These are phyloP conservation scores for Simplicillium sp. DNA, from an alignment of 2,329 filamentous ascomycete species.

Conservation along the genomic window DNA sequence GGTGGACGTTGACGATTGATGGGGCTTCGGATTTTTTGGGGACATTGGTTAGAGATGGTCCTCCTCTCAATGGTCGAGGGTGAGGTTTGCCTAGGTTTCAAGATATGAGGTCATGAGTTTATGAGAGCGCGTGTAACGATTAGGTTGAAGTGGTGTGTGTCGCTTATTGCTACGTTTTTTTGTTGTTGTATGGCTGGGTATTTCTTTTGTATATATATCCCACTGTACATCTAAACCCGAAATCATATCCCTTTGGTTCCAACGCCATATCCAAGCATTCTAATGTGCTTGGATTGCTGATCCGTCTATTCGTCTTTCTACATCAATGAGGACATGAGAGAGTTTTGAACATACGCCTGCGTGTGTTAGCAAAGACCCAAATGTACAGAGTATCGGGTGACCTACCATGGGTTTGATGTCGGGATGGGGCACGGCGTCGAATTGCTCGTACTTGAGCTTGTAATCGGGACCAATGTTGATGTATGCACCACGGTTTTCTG, in stretches of 20 bases:
- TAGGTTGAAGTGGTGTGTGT: no score
- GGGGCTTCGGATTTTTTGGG: constrained; percentile 58
- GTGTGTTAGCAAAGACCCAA: constrained; percentile 13
- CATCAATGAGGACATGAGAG: constrained; percentile 70
- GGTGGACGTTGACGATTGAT: constrained; percentile 42
- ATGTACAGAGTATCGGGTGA: constrained; percentile 1
- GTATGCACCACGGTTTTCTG: constrained; percentile 95
- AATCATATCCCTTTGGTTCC: not conserved
- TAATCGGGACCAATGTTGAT: constrained; percentile 93
- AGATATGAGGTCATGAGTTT: no score
- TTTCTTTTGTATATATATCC: not conserved
- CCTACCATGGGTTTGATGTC: constrained; percentile 85
- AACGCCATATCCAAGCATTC: not conserved
- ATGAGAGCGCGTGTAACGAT: no score
- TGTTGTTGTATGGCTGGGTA: constrained; percentile 14
- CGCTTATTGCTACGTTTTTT: no score
- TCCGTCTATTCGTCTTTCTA: constrained; percentile 22
- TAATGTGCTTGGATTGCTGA: not conserved
- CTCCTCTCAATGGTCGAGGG: no score
- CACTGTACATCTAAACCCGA: not conserved
- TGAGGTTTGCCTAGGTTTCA: no score
- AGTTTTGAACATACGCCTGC: constrained; percentile 76
- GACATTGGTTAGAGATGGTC: constrained; percentile 41
- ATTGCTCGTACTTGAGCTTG: constrained; percentile 86
- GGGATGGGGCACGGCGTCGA: constrained; percentile 93